Conservation (phyloP, 805 yeast species). For the Ogataea salicorniae region DNA sequence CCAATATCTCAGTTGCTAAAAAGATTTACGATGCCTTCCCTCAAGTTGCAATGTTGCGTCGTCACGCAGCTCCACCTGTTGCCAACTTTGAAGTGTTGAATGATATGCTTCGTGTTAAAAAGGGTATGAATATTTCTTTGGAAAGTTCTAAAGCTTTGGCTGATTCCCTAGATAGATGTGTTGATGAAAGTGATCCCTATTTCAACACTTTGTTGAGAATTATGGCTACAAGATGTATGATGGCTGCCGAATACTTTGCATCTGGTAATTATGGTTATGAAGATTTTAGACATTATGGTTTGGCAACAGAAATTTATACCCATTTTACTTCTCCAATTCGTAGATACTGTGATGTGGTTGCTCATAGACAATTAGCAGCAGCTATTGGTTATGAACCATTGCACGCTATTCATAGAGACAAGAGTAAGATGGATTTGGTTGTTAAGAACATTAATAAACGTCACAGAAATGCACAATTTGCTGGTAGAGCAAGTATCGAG, state of each 20-base stretch:
- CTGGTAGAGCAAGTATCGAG: constrained; percentile 97
- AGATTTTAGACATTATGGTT: constrained; percentile 93
- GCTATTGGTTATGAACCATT: constrained; percentile 91
- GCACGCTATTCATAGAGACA: constrained; percentile 79
- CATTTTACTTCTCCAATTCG: constrained; percentile 98
- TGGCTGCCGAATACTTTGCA: constrained; percentile 97
- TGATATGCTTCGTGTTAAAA: constrained; percentile 80
- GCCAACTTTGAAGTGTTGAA: constrained; percentile 86
- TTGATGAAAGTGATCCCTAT: constrained; percentile 77
- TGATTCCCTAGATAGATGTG: constrained; percentile 85
- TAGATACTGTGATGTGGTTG: constrained; percentile 96
- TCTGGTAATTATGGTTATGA: constrained; percentile 86
- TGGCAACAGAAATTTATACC: constrained; percentile 95
- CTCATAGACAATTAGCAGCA: constrained; percentile 96
- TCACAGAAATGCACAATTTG: constrained; percentile 97
- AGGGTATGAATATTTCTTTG: constrained; percentile 66
- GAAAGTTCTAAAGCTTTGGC: constrained; percentile 90
- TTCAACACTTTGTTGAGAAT: constrained; percentile 91
- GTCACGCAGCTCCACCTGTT: constrained; percentile 97
- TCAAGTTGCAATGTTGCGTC: constrained; percentile 96
- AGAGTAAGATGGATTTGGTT: constrained; percentile 80
- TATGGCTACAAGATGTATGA: constrained; percentile 98
- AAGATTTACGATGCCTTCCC: constrained; percentile 91
- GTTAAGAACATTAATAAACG: constrained; percentile 87
- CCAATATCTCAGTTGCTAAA: constrained; percentile 92